Evolutionary conservation across 257 asterid genomes (phyloP), one percentile per base, ranked within the genome.

Genomic region (Capsicum chinense): DNA sequence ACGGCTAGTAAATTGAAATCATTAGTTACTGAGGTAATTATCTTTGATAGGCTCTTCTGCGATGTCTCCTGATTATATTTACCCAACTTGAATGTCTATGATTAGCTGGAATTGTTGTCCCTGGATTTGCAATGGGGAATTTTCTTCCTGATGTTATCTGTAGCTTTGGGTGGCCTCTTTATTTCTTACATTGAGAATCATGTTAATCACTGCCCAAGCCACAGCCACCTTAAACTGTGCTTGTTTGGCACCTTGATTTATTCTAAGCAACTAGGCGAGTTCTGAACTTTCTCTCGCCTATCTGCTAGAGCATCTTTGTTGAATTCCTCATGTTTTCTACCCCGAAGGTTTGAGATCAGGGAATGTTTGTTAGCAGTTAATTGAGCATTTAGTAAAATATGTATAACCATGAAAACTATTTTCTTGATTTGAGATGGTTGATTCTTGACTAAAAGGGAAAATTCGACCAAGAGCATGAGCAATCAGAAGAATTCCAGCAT

Each of bases 1-100:
- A 97, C 92, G 66, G 97, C 98, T 80, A 52, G 92, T 50, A 97
- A 93, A 92, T 82, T 97, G 79, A 97, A 97, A 90, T 95, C 98
- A 68, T 79, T 86, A 60, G 99, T 95, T 47, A 93, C 95, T 79
- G 99, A 95, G 95, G 99, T 93, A 90, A 85, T 79, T 81, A 35
- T 59, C 9, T 52, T 4, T 33, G 42, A 35, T 52, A 52, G 48
- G 15, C 81, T 76, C 81, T 76, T 76, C 48, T 50, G 57, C 60
- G 7, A 12, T 76, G 48, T 21, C 63, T 54, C 52, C 21, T 52
- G 63, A 52, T 52, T 63, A 21, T 44, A 76, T 39, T 15, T 15
- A 26, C 14, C 63, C n/a, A 39, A 26, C 81, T 54, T 14, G 64
- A 54, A 54, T 54, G 15, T 26, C 81, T 12, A 52, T 54, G 42